phyloP scores from a whole-genome alignment of 495 filamentous ascomycete genomes.

The Penicillium steckii region DNA sequence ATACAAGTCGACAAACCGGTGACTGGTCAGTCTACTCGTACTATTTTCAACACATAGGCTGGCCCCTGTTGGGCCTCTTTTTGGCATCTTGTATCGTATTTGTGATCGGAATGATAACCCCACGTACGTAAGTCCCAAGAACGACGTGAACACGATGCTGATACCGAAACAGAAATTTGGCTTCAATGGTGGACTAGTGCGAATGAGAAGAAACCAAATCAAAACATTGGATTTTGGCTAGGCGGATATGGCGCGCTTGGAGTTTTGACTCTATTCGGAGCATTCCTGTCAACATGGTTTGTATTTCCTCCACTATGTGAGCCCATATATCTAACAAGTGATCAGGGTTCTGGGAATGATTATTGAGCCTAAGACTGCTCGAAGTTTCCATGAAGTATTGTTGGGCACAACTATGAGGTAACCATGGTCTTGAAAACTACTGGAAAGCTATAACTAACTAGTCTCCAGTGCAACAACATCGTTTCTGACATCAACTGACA shows the following conservation, averaged over 20 bases:
- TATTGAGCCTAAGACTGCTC: conserved; percentile 19
- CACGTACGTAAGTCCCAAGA: conserved; percentile 14
- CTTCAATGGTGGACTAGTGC: conserved; percentile 32
- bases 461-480: conserved; percentile 19
- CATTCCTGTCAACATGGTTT: conserved; percentile 17
- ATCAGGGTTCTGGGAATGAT: conserved; percentile 19
- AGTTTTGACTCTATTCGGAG: conserved; percentile 10
- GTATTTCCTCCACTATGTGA: background rate
- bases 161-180: conserved; percentile 25
- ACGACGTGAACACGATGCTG: background rate
- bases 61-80: conserved; percentile 26
- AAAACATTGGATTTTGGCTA: conserved; percentile 32
- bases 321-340: background rate
- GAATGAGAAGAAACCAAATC: conserved; percentile 24
- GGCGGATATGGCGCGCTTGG: conserved; percentile 18
- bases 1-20: conserved; percentile 31
- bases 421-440: background rate
- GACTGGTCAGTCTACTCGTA: conserved; percentile 32
- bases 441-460: background rate
- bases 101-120: conserved; percentile 13
- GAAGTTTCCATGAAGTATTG: conserved; percentile 19
- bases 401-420: conserved; percentile 21
- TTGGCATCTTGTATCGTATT: conserved; percentile 26
- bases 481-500: conserved; percentile 22
- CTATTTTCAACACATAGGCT: conserved; percentile 28